Percentiles rank a stretch among this genome's conserved stretches.
Conservation (phyloP, 78 protist species). For the Dictyostelium firmibasis region DNA sequence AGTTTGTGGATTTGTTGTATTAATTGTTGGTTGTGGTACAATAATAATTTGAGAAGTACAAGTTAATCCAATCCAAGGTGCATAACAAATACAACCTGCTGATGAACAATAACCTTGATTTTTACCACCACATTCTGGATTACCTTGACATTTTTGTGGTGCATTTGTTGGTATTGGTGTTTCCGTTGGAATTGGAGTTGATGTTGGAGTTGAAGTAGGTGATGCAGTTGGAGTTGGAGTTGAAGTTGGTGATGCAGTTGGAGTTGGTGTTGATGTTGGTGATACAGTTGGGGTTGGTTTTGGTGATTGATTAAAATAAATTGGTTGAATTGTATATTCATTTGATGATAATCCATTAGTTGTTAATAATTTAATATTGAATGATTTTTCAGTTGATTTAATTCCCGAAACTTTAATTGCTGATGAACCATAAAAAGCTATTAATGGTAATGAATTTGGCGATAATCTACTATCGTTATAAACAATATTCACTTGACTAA, state of each 20-base stretch:
- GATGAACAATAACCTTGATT: background rate
- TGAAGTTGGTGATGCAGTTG: too few relatives aligned
- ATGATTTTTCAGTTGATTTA: background rate
- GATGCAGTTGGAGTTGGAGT: background rate
- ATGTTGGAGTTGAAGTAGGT: background rate
- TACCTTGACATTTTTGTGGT: background rate
- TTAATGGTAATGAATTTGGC: background rate
- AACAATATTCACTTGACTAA: background rate
- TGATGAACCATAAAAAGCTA: background rate
- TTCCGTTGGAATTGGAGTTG: background rate
- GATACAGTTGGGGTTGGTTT: background rate
- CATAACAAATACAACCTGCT: background rate
- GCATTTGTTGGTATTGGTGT: background rate
- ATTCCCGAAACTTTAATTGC: background rate
- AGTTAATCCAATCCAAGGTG: background rate
- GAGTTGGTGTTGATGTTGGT: background rate
- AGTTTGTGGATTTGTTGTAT: background rate
- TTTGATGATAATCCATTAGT: background rate
- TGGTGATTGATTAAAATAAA: background rate
- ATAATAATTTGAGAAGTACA: background rate
- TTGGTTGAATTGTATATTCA: background rate
- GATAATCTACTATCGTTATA: background rate
- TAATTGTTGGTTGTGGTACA: background rate
- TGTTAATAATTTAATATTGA: background rate
- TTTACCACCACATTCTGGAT: slow-evolving; percentile 5